Evolutionary conservation across 2,329 filamentous ascomycete species (phyloP).

Genomic region (Pseudocercospora musae): DNA sequence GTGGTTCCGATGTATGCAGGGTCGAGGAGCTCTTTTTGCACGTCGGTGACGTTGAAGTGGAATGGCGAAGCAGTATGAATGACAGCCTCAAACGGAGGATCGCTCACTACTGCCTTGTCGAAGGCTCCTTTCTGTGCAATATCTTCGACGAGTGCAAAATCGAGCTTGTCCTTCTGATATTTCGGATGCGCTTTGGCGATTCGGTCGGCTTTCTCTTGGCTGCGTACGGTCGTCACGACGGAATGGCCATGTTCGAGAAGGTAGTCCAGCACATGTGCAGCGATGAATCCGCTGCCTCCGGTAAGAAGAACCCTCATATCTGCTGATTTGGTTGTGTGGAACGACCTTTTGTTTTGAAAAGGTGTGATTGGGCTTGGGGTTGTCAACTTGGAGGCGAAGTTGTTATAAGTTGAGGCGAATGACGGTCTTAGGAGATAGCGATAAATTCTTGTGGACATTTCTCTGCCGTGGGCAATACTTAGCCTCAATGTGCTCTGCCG

Average conservation of each 20-base stretch:
- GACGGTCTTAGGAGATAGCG: conserved; percentile 15
- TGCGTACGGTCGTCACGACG: conserved; percentile 62
- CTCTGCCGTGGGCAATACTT: background rate
- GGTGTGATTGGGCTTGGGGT: background rate
- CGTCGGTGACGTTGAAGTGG: conserved; percentile 68
- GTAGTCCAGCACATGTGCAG: conserved; percentile 60
- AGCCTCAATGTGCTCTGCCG: background rate
- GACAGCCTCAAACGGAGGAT: conserved; percentile 67
- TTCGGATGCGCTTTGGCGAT: conserved; percentile 55
- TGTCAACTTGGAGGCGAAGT: background rate
- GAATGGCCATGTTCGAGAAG: conserved; percentile 56
- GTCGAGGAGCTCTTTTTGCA: conserved; percentile 61
- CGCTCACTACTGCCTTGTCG: conserved; percentile 55
- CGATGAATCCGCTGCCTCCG: conserved; percentile 62
- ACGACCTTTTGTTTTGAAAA: background rate
- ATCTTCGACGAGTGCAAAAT: conserved; percentile 67
- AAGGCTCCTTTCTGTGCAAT: conserved; percentile 70
- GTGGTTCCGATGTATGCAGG: conserved; percentile 63
- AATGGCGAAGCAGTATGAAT: conserved; percentile 74
- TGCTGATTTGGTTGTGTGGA: conserved; percentile 7
- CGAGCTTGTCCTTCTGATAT: conserved; percentile 55
- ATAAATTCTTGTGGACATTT: conserved; percentile 3
- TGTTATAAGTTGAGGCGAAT: background rate
- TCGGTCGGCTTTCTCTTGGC: conserved; percentile 59
- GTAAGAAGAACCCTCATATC: conserved; percentile 35